Conservation (phyloP, 768 basidiomycete genomes). For the Hericium rajendrae region DNA sequence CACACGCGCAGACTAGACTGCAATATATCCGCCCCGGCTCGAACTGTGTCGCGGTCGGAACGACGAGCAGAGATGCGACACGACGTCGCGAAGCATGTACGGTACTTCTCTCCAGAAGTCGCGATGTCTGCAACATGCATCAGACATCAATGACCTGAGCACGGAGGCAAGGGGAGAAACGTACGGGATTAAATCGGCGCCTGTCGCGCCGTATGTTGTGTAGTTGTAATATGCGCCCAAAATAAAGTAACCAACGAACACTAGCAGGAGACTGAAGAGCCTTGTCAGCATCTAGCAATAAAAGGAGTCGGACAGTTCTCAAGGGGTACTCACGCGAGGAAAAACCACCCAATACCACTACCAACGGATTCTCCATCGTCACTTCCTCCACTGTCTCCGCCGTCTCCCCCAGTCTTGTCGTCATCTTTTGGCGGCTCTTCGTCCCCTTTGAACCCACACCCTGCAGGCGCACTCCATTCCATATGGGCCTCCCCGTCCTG, state of each 20-base stretch:
- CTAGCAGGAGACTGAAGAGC: constrained; percentile 45
- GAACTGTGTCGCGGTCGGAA: constrained; percentile 57
- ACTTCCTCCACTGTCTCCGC: constrained; percentile 10
- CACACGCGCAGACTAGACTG: constrained; percentile 30
- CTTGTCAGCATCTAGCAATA: background rate
- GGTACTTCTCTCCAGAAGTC: constrained; percentile 89
- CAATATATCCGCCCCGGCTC: constrained; percentile 64
- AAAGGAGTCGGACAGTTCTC: background rate
- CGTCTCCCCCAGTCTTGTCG: constrained; percentile 23
- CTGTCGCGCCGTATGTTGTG: constrained; percentile 76
- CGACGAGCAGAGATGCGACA: constrained; percentile 66
- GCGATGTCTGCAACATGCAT: constrained; percentile 48
- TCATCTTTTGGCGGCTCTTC: constrained; percentile 16
- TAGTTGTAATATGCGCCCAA: constrained; percentile 86
- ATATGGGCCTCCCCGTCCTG: constrained; percentile 43
- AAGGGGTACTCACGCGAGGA: constrained; percentile 54
- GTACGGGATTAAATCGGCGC: constrained; percentile 77
- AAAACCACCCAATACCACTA: constrained; percentile 83
- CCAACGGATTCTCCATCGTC: constrained; percentile 30
- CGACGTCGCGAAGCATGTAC: constrained; percentile 71
- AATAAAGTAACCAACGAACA: constrained; percentile 59
- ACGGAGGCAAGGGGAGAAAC: constrained; percentile 20
- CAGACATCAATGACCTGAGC: constrained; percentile 1
- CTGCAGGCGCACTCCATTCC: constrained; percentile 55
- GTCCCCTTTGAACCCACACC: constrained; percentile 34